These are phyloP conservation scores for Pouteria glomerata DNA, from an alignment of 148 eudicot genomes.

Conservation along the genomic window DNA sequence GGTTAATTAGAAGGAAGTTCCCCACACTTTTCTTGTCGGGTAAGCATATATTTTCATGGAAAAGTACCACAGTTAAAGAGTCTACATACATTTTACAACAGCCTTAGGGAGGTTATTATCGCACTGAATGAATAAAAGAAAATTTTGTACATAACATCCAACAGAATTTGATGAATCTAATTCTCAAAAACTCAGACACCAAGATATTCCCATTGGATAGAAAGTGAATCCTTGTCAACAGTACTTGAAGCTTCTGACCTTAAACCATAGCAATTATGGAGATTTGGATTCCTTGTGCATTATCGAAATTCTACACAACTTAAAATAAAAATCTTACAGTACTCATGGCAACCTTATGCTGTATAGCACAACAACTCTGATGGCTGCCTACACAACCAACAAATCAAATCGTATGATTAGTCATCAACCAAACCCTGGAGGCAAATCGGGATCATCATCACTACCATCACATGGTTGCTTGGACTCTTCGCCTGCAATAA, in stretches of 20 bases:
- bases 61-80: not conserved
- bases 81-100: not conserved
- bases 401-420: not conserved
- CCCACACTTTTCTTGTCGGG: not conserved
- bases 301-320: not conserved
- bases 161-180: not conserved
- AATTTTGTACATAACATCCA: not conserved
- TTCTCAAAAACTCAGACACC: not conserved
- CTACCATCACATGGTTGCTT: conserved; percentile 27
- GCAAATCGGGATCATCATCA: conserved; percentile 78
- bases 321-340: not conserved
- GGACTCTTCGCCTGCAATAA: conserved; percentile 21
- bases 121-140: not conserved
- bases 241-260: not conserved
- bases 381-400: not conserved
- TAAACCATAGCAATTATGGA: not conserved
- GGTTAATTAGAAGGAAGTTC: not conserved
- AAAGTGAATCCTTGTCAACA: not conserved
- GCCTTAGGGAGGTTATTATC: not conserved
- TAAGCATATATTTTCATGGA: not conserved
- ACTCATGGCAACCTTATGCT: not conserved
- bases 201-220: not conserved
- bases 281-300: not conserved
- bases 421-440: conserved; percentile 80
- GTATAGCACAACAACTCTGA: not conserved